Evolutionary conservation across 805 yeast species (phyloP), one percentile per base, ranked within the genome.

Genomic region (Lachancea sp.): DNA sequence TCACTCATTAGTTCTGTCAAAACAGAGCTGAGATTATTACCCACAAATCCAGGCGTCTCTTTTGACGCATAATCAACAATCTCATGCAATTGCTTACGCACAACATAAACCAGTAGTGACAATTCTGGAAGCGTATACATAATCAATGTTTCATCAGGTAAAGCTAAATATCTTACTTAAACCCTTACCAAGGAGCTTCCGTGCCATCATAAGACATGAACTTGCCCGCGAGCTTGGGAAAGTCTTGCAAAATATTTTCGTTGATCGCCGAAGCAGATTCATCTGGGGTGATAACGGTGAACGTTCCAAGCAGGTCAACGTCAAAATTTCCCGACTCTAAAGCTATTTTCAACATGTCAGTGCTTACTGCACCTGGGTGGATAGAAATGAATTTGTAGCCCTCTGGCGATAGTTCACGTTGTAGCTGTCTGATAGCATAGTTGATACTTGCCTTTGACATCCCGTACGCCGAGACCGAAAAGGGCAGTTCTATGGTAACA

Each of bases 301-400:
- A 25, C 29, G 22, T 40, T 33, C 34, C 20, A 16, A 34, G 38
- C 8, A 34, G 24, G 17, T 34, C n/a, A n/a, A n/a, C 42, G 33
- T 23, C 5, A 17, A 9, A 34, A 24, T 3, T 13, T 24, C 30
- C 17, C n/a, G 29, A 13, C 8, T 25, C 29, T 22, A 34, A 5
- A 8, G n/a, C 30, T 15, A 8, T 15, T 16, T 40, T 39, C 4
- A 55, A 60, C 62, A 60, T 56, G 35, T 68, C 71, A 25, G 66
- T 63, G n/a, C 39, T n/a, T 11, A 69, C 70, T 8, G 56, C 25
- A 28, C 73, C 72, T 0, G 74, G 74, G 38, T 65, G 67, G 11
- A 66, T 11, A 9, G 66, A 47, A 17, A 64, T 45, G 29, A 61
- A 53, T 8, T 50, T 56, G 41, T 55, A 62, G 1, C 54, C 60